phyloP scores from a whole-genome alignment of 257 asterid genomes.

The Capsicum chinense region DNA sequence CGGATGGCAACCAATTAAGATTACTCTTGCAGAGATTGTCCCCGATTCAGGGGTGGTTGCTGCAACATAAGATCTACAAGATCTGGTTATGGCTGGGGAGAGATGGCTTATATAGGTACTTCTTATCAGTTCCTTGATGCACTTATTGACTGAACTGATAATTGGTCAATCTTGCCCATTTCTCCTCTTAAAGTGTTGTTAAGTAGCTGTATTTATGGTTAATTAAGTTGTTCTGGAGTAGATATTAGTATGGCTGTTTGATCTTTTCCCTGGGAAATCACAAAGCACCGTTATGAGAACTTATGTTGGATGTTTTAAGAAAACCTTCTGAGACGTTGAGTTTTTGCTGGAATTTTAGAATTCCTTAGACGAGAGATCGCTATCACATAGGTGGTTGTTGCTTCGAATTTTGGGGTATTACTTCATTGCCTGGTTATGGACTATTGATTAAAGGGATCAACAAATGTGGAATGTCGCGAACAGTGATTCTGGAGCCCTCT shows the following conservation, averaged over 20 bases:
- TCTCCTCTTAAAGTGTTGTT: conserved; percentile 39
- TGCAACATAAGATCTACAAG: conserved; percentile 52
- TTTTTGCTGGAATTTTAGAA: conserved; percentile 18
- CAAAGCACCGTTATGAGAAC: conserved; percentile 22
- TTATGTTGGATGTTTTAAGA: conserved; percentile 2
- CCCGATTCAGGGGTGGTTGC: conserved; percentile 72
- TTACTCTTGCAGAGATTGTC: conserved; percentile 69
- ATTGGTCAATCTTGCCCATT: conserved; percentile 41
- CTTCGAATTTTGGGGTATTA: conserved; percentile 23
- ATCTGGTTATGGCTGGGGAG: conserved; percentile 47
- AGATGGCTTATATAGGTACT: conserved; percentile 35
- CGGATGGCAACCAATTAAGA: conserved; percentile 87
- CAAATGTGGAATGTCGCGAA: not conserved
- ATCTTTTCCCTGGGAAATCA: conserved; percentile 24
- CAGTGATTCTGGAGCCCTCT: not conserved
- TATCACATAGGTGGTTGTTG: conserved; percentile 19
- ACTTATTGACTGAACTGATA: conserved; percentile 33
- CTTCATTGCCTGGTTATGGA: not conserved
- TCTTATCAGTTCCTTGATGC: conserved; percentile 32
- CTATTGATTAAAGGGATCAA: conserved; percentile 13
- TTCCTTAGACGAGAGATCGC: not conserved
- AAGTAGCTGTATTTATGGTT: conserved; percentile 34
- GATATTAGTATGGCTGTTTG: conserved; percentile 27
- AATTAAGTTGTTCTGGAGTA: conserved; percentile 30
- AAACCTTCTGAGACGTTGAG: not conserved